Evolutionary conservation across 495 filamentous ascomycete species (phyloP).

Genomic region (Clavariopsis aquatica): DNA sequence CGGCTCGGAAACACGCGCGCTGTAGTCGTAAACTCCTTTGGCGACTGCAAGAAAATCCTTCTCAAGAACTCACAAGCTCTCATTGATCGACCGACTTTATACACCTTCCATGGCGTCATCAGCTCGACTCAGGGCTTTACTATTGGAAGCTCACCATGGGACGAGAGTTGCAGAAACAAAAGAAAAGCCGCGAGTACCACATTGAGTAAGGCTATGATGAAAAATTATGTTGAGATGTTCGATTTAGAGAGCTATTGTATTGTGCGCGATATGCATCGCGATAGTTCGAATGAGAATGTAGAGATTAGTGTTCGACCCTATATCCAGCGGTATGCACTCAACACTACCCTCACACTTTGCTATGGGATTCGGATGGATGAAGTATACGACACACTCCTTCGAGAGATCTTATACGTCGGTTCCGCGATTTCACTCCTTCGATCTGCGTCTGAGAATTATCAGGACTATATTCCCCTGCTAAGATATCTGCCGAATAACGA

Average conservation of each 20-base stretch:
- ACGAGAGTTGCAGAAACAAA: constrained; percentile 56
- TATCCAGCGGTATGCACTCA: constrained; percentile 54
- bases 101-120: constrained; percentile 71
- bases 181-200: constrained; percentile 55
- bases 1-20: constrained; percentile 54
- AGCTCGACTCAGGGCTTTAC: constrained; percentile 72
- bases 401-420: constrained; percentile 55
- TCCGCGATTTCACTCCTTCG: constrained; percentile 53
- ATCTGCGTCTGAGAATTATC: constrained; percentile 54
- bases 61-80: constrained; percentile 65
- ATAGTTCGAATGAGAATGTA: constrained; percentile 46
- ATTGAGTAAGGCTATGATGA: constrained; percentile 50
- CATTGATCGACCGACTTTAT: constrained; percentile 67
- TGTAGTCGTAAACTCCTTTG: constrained; percentile 53
- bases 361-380: constrained; percentile 59
- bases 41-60: constrained; percentile 63
- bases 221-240: constrained; percentile 54
- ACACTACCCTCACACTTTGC: constrained; percentile 55
- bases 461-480: constrained; percentile 54
- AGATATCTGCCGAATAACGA: constrained; percentile 54
- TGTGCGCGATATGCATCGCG: constrained; percentile 49
- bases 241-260: constrained; percentile 56
- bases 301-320: constrained; percentile 50
- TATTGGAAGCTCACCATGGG: constrained; percentile 69
- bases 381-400: constrained; percentile 52